phyloP scores from a whole-genome alignment of 2,329 filamentous ascomycete species.

The Helotiales sp. region DNA sequence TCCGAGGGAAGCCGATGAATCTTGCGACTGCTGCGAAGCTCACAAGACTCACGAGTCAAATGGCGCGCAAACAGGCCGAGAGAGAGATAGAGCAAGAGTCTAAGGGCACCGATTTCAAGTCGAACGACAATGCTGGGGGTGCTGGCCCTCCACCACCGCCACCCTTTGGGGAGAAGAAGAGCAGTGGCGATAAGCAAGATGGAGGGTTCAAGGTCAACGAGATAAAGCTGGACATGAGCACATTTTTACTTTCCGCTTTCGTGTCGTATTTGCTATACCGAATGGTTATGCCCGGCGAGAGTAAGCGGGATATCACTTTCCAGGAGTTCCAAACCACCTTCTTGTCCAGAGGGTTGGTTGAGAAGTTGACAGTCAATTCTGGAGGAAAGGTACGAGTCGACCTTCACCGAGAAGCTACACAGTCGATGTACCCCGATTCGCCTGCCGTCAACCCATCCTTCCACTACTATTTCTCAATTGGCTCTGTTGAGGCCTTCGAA shows the following conservation, averaged over 20 bases:
- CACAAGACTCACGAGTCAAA: constrained; percentile 37
- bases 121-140: constrained; percentile 18
- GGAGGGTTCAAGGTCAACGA: constrained; percentile 27
- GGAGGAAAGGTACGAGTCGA: constrained; percentile 77
- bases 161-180: constrained; percentile 36
- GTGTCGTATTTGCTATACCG: constrained; percentile 63
- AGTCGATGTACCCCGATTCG: constrained; percentile 74
- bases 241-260: constrained; percentile 50
- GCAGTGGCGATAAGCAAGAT: constrained; percentile 29
- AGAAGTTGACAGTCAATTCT: constrained; percentile 83
- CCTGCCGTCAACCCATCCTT: constrained; percentile 67
- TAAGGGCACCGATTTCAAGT: constrained; percentile 32
- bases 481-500: constrained; percentile 92
- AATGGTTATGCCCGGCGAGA: constrained; percentile 65
- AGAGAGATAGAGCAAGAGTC: constrained; percentile 28
- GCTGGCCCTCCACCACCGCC: constrained; percentile 13
- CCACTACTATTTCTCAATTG: constrained; percentile 93
- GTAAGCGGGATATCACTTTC: constrained; percentile 86
- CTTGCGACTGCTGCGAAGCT: constrained; percentile 31
- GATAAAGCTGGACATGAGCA: constrained; percentile 32
- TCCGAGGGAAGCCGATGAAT: constrained; percentile 29
- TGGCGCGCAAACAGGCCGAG: constrained; percentile 31
- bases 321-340: constrained; percentile 94
- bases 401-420: constrained; percentile 72
- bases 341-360: constrained; percentile 92